phyloP scores from a whole-genome alignment of 768 basidiomycete genomes.

The Rhodocollybia butyracea region DNA sequence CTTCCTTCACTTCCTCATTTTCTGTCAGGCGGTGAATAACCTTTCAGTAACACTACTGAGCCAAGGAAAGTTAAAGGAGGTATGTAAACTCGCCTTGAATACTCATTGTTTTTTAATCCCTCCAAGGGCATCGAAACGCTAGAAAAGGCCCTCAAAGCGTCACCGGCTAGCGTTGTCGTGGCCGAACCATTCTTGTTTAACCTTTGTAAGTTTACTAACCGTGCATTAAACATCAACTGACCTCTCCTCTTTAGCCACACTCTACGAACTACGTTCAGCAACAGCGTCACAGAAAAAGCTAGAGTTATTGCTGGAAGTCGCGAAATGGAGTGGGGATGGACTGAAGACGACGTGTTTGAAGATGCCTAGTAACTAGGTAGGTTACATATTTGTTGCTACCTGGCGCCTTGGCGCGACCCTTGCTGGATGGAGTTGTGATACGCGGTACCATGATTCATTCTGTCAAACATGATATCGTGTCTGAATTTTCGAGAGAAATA shows the following conservation, averaged over 20 bases:
- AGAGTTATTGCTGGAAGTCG: conserved; percentile 68
- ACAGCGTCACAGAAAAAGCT: conserved; percentile 75
- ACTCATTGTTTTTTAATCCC: not conserved
- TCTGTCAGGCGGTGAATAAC: conserved; percentile 67
- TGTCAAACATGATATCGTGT: too few species aligned
- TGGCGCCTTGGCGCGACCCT: not conserved
- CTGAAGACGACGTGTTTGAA: conserved; percentile 74
- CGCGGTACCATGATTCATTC: not conserved
- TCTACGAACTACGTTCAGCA: conserved; percentile 78
- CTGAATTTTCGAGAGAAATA: too few species aligned
- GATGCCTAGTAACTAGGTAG: conserved; percentile 56
- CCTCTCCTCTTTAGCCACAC: conserved; percentile 49
- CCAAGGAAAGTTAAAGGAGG: conserved; percentile 73
- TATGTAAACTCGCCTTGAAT: conserved; percentile 20
- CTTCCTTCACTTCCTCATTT: not conserved
- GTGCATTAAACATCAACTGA: not conserved
- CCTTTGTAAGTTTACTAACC: conserved; percentile 50
- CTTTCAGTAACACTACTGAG: conserved; percentile 62
- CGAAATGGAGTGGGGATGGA: conserved; percentile 87
- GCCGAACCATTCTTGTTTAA: conserved; percentile 87
- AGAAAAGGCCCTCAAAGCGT: conserved; percentile 56
- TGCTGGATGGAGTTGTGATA: not conserved
- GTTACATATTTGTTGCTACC: not conserved
- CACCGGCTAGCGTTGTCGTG: conserved; percentile 68
- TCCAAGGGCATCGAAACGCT: conserved; percentile 65